Percentiles rank a stretch among this genome's conserved stretches.
Conservation (phyloP, 2,329 filamentous ascomycete genomes). For the Stachybotrys chartarum region DNA sequence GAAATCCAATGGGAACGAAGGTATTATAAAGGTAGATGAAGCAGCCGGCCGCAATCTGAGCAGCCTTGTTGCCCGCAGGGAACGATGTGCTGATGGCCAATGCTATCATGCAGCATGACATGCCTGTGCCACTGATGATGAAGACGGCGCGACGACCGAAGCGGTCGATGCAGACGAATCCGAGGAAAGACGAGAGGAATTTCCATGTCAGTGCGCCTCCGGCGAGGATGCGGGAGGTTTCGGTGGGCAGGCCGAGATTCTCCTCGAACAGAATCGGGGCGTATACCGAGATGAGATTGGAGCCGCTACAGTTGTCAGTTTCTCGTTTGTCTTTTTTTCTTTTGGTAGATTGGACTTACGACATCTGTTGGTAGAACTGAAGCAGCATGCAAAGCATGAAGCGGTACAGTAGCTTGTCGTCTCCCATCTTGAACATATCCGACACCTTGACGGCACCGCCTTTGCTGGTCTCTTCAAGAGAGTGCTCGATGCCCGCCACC, state of each 20-base stretch:
- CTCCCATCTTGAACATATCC: constrained; percentile 39
- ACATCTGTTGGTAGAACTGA: constrained; percentile 23
- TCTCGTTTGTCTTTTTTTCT: neutral
- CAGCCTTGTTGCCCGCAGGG: constrained; percentile 10
- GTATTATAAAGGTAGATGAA: constrained; percentile 64
- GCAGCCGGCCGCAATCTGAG: constrained; percentile 14
- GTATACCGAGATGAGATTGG: constrained; percentile 20
- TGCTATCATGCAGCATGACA: constrained; percentile 17
- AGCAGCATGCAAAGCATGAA: constrained; percentile 22
- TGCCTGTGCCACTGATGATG: constrained; percentile 15
- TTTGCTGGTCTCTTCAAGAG: constrained; percentile 32
- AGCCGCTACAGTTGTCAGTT: constrained; percentile 5
- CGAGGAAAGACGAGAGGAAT: constrained; percentile 18
- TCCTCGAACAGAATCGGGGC: constrained; percentile 20
- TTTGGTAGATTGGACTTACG: constrained; percentile 9
- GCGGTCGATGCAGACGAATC: constrained; percentile 19
- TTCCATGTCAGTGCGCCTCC: constrained; percentile 23
- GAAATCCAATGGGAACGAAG: constrained; percentile 58
- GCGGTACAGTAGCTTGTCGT: constrained; percentile 41
- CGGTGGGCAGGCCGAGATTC: constrained; percentile 13
- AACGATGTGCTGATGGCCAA: constrained; percentile 17
- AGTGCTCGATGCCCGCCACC: constrained; percentile 37
- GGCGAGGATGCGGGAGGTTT: constrained; percentile 14
- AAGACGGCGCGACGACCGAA: constrained; percentile 18
- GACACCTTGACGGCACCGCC: constrained; percentile 25